phyloP scores from a whole-genome alignment of 2,329 filamentous ascomycete genomes.

The Coniella lustricola region DNA sequence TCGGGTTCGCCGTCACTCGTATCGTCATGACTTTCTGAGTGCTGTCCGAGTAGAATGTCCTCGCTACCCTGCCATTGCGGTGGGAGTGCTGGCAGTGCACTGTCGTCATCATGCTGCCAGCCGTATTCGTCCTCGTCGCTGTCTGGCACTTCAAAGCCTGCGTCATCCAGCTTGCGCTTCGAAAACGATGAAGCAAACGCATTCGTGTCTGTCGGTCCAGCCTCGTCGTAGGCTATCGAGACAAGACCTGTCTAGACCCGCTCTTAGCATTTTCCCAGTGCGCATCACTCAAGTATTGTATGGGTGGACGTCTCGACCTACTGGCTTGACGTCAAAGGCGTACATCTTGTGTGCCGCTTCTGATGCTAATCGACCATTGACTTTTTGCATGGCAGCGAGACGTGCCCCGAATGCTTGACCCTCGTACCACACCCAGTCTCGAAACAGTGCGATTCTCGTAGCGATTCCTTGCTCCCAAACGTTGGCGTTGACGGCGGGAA shows the following conservation, averaged over 20 bases:
- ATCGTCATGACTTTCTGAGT: conserved; percentile 25
- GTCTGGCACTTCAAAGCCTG: conserved; percentile 52
- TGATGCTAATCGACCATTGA: conserved; percentile 43
- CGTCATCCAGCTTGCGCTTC: conserved; percentile 60
- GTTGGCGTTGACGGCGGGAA: conserved; percentile 65
- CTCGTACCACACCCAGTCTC: conserved; percentile 59
- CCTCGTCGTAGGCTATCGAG: conserved; percentile 34
- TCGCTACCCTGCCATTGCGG: conserved; percentile 63
- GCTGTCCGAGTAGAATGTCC: conserved; percentile 46
- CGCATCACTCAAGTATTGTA: conserved; percentile 14
- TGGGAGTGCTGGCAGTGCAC: conserved; percentile 51
- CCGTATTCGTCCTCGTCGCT: conserved; percentile 65
- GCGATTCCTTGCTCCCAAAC: conserved; percentile 76
- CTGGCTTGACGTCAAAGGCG: conserved; percentile 42
- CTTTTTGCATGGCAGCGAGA: conserved; percentile 59
- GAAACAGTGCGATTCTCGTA: conserved; percentile 68
- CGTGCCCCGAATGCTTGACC: conserved; percentile 42
- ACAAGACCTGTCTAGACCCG: conserved; percentile 36
- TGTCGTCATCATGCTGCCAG: conserved; percentile 62
- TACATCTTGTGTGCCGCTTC: conserved; percentile 36
- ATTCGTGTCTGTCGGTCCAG: conserved; percentile 26
- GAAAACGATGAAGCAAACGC: conserved; percentile 31
- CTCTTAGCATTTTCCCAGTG: conserved; percentile 9
- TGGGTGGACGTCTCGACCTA: conserved; percentile 25
- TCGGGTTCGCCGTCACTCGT: conserved; percentile 31